A percentile compares a stretch with the other conserved stretches of the same genome.
Conservation (phyloP, 139 green algal species). For the Nannochloris sp. region DNA sequence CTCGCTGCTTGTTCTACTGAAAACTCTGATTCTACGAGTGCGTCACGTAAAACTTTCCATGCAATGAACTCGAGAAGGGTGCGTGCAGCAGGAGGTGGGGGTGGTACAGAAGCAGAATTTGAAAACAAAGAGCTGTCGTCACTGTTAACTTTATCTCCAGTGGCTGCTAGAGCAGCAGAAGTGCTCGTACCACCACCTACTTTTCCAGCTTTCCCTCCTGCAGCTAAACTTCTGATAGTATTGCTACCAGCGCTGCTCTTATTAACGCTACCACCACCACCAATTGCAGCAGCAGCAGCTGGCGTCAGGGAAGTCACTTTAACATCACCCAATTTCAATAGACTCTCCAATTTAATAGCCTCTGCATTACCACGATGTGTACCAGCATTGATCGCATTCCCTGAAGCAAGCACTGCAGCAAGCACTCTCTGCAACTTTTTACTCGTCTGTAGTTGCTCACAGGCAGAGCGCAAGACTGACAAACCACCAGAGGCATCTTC, state of each 20-base stretch:
- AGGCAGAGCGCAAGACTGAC: constrained; percentile 18
- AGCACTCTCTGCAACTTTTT: constrained; percentile 16
- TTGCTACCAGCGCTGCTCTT: neutral
- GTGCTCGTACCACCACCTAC: neutral
- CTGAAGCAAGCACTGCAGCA: constrained; percentile 18
- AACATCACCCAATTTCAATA: constrained; percentile 41
- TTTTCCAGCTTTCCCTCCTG: neutral
- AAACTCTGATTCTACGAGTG: neutral
- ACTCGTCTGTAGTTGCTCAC: constrained; percentile 26
- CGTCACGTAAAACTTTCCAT: neutral
- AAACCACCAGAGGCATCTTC: constrained; percentile 18
- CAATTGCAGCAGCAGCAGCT: neutral
- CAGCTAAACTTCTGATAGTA: neutral
- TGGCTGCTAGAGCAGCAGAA: neutral
- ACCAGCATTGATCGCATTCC: constrained; percentile 42
- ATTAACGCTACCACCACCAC: neutral
- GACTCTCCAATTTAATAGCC: constrained; percentile 29
- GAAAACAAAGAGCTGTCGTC: too few relatives aligned
- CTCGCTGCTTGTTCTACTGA: neutral
- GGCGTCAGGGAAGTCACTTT: constrained; percentile 11
- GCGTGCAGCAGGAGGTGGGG: constrained; percentile 36
- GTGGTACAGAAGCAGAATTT: neutral
- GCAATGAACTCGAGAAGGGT: constrained; percentile 6
- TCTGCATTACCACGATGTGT: constrained; percentile 28
- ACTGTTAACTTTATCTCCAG: neutral